Conservation (phyloP, 169 alveolate species). For the Eimeria zaria region DNA sequence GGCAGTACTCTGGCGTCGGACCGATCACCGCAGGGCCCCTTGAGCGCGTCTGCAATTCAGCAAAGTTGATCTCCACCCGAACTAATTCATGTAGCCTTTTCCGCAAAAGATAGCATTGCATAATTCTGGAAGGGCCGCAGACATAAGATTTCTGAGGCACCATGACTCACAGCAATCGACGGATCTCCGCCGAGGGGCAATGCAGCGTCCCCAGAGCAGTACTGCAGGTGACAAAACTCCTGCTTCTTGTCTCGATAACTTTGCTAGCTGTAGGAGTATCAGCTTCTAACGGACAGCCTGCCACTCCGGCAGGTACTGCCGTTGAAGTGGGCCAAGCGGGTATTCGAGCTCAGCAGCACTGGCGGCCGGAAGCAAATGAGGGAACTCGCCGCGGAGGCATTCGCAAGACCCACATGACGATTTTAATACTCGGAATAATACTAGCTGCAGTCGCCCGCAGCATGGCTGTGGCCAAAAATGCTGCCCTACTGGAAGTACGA, state of each 20-base stretch:
- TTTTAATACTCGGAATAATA: not conserved
- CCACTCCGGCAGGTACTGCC: not conserved
- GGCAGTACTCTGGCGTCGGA: not conserved
- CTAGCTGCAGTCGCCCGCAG: not conserved
- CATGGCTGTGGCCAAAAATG: not conserved
- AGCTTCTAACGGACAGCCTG: not conserved
- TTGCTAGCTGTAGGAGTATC: not conserved
- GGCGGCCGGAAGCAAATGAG: not conserved
- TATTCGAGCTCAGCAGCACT: not conserved
- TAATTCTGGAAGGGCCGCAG: not conserved
- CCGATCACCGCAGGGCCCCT: constrained; percentile 2
- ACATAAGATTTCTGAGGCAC: not conserved
- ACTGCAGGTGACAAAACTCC: not conserved
- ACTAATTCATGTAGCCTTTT: not conserved
- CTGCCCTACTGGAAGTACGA: not conserved
- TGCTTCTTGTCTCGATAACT: not conserved
- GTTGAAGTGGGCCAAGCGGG: not conserved
- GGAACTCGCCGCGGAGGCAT: not conserved
- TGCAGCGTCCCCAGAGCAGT: not conserved
- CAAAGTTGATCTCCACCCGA: not conserved
- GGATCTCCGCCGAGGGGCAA: not conserved
- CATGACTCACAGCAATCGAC: not conserved
- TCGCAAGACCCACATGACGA: not conserved
- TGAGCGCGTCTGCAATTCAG: not conserved
- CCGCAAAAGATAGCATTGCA: not conserved